phyloP scores from a whole-genome alignment of 164 flowering plant species.

The Liriodendron chinense region DNA sequence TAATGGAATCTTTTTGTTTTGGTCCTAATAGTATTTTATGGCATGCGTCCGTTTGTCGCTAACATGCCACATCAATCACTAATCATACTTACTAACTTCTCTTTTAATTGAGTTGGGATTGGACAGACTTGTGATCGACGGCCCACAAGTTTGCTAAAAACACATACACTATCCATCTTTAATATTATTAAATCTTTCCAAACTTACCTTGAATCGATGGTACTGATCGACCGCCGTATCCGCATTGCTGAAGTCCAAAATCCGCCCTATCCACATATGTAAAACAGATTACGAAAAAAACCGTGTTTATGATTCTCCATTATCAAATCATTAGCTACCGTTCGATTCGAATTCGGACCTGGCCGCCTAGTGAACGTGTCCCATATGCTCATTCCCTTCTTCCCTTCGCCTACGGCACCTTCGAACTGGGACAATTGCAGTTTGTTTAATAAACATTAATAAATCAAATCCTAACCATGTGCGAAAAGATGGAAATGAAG shows the following conservation, averaged over 20 bases:
- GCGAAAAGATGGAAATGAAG: too few species aligned
- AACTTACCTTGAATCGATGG: slow-evolving; percentile 66
- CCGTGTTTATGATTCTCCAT: background rate
- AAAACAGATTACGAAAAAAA: background rate
- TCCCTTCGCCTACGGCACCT: slow-evolving; percentile 83
- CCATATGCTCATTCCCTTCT: slow-evolving; percentile 79
- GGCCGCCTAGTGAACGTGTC: slow-evolving; percentile 63
- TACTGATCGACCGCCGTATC: slow-evolving; percentile 82
- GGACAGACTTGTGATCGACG: background rate
- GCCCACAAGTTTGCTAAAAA: background rate
- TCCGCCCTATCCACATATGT: slow-evolving; percentile 42
- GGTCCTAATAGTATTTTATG: background rate
- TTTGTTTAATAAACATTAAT: background rate
- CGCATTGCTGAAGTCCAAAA: slow-evolving; percentile 86
- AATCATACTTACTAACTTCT: background rate
- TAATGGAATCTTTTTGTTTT: background rate
- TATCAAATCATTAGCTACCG: background rate
- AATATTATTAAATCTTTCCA: too few species aligned
- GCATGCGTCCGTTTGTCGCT: background rate
- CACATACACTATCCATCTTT: background rate
- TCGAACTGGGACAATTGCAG: slow-evolving; percentile 44
- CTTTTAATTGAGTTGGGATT: too few species aligned
- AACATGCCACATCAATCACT: background rate
- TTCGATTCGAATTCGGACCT: slow-evolving; percentile 26
- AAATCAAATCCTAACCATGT: background rate